These are phyloP conservation scores for Populus pruinosa DNA, from an alignment of 345 rosid species.

Conservation along the genomic window DNA sequence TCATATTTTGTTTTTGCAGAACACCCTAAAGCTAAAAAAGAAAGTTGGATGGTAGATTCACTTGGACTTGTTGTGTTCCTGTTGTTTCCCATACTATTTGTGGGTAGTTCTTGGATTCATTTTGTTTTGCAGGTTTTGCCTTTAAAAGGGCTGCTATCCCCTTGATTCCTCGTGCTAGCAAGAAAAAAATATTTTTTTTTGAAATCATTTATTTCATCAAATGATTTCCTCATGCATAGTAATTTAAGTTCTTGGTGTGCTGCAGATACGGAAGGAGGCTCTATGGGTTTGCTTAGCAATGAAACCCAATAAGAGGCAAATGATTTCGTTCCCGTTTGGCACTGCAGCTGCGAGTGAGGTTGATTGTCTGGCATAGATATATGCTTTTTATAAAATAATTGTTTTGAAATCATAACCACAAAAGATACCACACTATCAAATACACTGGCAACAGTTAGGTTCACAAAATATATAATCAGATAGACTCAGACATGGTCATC, in stretches of 20 bases:
- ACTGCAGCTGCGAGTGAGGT: too few relatives aligned
- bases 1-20: conserved; percentile 82
- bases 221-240: background rate
- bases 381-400: too few relatives aligned
- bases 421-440: too few relatives aligned
- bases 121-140: background rate
- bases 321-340: conserved; percentile 35
- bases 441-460: background rate
- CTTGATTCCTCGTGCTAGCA: background rate
- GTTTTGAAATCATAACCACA: too few relatives aligned
- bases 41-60: conserved; percentile 78
- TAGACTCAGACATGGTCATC: background rate
- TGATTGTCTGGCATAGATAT: too few relatives aligned
- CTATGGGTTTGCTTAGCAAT: conserved; percentile 88
- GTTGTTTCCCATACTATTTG: background rate
- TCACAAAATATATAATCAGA: too few relatives aligned
- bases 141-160: background rate
- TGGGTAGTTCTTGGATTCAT: background rate
- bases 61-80: conserved; percentile 2
- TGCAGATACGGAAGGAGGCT: conserved; percentile 89
- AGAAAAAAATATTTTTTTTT: background rate
- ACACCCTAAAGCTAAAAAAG: conserved; percentile 77
- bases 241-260: background rate
- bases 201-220: background rate
- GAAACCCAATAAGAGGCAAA: conserved; percentile 76